Evolutionary conservation across 2,329 filamentous ascomycete genomes (phyloP), one percentile per base, ranked within the genome.

Genomic region (Colletotrichum sp.): DNA sequence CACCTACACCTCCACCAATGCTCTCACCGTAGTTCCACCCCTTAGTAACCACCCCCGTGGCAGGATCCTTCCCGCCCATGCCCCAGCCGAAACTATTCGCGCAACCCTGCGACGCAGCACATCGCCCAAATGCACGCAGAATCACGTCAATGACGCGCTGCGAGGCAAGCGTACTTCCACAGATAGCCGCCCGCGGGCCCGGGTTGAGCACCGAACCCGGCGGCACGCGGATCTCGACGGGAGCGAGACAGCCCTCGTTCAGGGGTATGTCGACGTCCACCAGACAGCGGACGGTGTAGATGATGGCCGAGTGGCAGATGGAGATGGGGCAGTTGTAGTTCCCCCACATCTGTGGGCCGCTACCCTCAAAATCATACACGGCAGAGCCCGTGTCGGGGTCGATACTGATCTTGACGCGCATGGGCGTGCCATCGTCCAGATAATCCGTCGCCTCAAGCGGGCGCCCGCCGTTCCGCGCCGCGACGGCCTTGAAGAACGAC

Each of bases 91-190:
- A 80, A 32, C 81, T 82, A 77, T 80, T 85, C 6, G 80, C 80
- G 68, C 82, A 84, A 0, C 83, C 83, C 60, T 84, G 83, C 59
- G 75, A 78, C 4, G 82, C 83, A 2, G 79, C 80, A 10, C 77
- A 76, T 0, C 75, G 66, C 26, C 78, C 76, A 28, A 84, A 84
- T 4, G 81, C 82, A 2, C 79, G 76, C 10, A 86, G 77, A n/a
- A 85, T 82, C 1, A 82, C 76, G 36, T 85, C 83, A 6, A 82
- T 81, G 3, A 85, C 81, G 9, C 83, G 80, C 76, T 85, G 83
- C 13, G 80, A 82, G 6, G 82, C 83, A 6, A 84, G 78, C 1
- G 95, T 93, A 80, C 95, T 95, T n/a, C 94, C 94, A 39, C 82
- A 83, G 64, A 85, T 81, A 2, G 84, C 85, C 3, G 81, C 84